These are phyloP conservation scores for Westerdykella sp. DNA, from an alignment of 2,329 filamentous ascomycete genomes.

Conservation along the genomic window DNA sequence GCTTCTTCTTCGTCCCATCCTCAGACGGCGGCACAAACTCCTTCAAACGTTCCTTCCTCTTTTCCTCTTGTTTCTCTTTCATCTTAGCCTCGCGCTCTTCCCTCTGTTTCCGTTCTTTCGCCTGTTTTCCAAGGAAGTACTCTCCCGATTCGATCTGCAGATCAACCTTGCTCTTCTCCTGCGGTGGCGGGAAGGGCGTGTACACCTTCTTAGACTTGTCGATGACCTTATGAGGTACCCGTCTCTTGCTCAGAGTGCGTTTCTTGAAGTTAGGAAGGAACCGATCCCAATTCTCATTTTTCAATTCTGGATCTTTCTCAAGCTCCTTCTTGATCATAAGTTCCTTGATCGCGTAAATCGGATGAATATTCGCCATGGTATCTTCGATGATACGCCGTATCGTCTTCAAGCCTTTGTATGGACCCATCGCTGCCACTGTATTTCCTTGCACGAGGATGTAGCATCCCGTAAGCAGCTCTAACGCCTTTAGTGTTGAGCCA, in stretches of 20 bases:
- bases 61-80: slow-evolving; percentile 80
- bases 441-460: slow-evolving; percentile 97
- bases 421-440: slow-evolving; percentile 86
- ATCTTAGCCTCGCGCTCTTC: slow-evolving; percentile 80
- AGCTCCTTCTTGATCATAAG: slow-evolving; percentile 91
- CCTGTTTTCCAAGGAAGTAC: slow-evolving; percentile 90
- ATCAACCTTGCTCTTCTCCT: slow-evolving; percentile 99
- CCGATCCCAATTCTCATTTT: slow-evolving; percentile 86
- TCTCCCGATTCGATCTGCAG: slow-evolving; percentile 96
- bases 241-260: slow-evolving; percentile 77
- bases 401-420: slow-evolving; percentile 89
- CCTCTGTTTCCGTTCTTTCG: slow-evolving; percentile 75
- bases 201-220: slow-evolving; percentile 94
- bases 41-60: slow-evolving; percentile 74
- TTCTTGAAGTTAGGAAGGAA: slow-evolving; percentile 98
- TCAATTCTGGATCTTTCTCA: slow-evolving; percentile 79
- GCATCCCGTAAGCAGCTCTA: slow-evolving; percentile 83
- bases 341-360: slow-evolving; percentile 89
- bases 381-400: slow-evolving; percentile 84
- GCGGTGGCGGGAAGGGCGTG: slow-evolving; percentile 93
- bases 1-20: slow-evolving; percentile 46
- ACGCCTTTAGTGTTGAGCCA: slow-evolving; percentile 85
- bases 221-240: slow-evolving; percentile 74
- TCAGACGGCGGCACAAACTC: slow-evolving; percentile 87
- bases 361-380: slow-evolving; percentile 92